Conservation (phyloP, 1,284 basidiomycete genomes). For the Blastosporella zonata region DNA sequence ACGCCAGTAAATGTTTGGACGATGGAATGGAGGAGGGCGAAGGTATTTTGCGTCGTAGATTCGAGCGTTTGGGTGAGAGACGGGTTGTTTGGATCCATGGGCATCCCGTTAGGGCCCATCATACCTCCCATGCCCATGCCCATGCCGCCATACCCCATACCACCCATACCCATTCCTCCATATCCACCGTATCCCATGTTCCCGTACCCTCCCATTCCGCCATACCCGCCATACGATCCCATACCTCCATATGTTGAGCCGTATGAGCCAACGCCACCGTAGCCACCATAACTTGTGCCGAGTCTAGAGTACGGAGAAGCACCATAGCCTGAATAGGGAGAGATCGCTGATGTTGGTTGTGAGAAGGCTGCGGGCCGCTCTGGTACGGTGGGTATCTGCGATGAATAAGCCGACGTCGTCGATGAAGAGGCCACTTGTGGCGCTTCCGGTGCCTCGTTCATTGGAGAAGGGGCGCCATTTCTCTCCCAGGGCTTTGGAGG, state of each 20-base stretch:
- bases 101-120: conserved; percentile 45
- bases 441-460: conserved; percentile 22
- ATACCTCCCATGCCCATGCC: conserved; percentile 42
- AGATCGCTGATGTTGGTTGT: conserved; percentile 26
- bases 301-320: conserved; percentile 22
- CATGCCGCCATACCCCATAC: conserved; percentile 42
- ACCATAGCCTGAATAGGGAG: conserved; percentile 23
- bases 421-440: conserved; percentile 25
- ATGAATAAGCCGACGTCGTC: conserved; percentile 23
- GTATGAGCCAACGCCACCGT: conserved; percentile 19
- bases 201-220: conserved; percentile 26
- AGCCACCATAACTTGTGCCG: conserved; percentile 20
- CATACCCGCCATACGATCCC: conserved; percentile 18
- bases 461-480: conserved; percentile 40
- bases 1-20: conserved; percentile 96
- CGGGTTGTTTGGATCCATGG: conserved; percentile 48
- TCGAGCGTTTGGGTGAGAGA: conserved; percentile 88
- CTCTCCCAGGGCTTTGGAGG: conserved; percentile 87
- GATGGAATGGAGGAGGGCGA: conserved; percentile 90
- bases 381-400: conserved; percentile 38
- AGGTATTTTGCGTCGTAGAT: conserved; percentile 88
- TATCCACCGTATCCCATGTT: conserved; percentile 14
- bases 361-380: conserved; percentile 43
- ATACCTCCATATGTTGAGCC: conserved; percentile 21
- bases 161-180: conserved; percentile 27